phyloP scores from a whole-genome alignment of 1,284 basidiomycete species.

The Sanghuangporus sanghuang region DNA sequence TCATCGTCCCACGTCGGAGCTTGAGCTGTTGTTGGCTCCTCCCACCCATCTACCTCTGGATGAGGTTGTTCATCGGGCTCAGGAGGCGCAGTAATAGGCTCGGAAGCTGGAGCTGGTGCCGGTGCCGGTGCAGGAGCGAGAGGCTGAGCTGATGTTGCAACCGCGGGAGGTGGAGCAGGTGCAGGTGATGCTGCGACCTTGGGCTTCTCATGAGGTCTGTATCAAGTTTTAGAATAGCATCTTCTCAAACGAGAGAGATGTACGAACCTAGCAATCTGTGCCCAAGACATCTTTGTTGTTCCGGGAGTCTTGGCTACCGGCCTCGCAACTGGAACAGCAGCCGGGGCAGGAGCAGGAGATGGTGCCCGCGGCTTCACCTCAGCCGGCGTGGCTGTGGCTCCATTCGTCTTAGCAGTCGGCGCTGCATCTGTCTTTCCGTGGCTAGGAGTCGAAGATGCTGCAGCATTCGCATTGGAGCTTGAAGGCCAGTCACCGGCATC shows the following conservation, averaged over 20 bases:
- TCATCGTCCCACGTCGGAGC: constrained; percentile 74
- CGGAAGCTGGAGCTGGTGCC: constrained; percentile 24
- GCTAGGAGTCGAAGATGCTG: background rate
- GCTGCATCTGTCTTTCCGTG: background rate
- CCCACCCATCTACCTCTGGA: constrained; percentile 44
- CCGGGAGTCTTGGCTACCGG: background rate
- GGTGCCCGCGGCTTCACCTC: constrained; percentile 19
- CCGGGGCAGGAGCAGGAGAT: constrained; percentile 34
- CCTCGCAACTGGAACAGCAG: constrained; percentile 30
- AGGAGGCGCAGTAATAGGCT: constrained; percentile 28
- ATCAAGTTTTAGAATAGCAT: background rate
- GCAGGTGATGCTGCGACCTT: constrained; percentile 24
- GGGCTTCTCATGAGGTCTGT: constrained; percentile 53
- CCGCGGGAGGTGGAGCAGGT: constrained; percentile 28
- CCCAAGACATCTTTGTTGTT: constrained; percentile 69
- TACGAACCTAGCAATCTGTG: constrained; percentile 67
- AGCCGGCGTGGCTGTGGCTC: constrained; percentile 33
- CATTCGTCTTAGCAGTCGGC: constrained; percentile 23
- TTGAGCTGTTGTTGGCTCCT: constrained; percentile 71
- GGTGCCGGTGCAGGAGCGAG: constrained; percentile 24
- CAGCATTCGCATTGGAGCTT: background rate
- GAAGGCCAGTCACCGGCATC: constrained; percentile 7
- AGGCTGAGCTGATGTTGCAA: constrained; percentile 17
- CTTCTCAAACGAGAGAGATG: constrained; percentile 2
- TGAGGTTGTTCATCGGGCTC: constrained; percentile 21